A percentile compares a stretch with the other conserved stretches of the same genome.
phyloP scores from a whole-genome alignment of 2,329 filamentous ascomycete species.

The Paracorniculantispora psalliotae region DNA sequence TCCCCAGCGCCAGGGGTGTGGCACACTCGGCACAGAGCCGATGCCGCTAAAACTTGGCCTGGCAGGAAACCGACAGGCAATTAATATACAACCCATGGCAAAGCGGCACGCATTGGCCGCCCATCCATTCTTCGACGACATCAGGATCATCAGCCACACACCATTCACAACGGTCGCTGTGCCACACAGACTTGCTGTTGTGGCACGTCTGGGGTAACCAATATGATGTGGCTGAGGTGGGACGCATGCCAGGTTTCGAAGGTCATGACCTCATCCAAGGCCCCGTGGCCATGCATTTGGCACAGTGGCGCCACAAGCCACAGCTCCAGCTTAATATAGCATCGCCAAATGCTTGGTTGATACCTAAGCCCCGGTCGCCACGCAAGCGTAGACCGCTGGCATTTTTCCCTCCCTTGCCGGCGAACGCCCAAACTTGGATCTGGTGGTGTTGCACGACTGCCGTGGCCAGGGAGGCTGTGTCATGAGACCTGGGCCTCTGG shows the following conservation, averaged over 20 bases:
- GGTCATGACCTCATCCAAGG: constrained; percentile 13
- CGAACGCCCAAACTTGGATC: not conserved
- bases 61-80: not conserved
- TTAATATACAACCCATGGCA: not conserved
- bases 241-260: not conserved
- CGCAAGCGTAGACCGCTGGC: constrained; percentile 1
- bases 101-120: not conserved
- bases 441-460: not conserved
- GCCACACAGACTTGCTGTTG: not conserved
- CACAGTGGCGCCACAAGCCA: constrained; percentile 1
- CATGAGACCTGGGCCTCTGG: constrained; percentile 2
- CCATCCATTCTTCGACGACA: not conserved
- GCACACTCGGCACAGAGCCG: constrained; percentile 6
- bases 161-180: not conserved
- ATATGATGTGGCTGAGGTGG: constrained; percentile 4
- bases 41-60: constrained; percentile 2
- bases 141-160: constrained; percentile 7
- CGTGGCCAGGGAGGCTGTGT: constrained; percentile 5
- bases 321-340: constrained; percentile 10
- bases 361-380: constrained; percentile 10
- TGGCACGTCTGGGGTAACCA: not conserved
- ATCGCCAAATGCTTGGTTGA: not conserved
- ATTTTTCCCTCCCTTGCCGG: not conserved
- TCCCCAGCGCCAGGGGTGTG: not conserved
- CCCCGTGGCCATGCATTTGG: constrained; percentile 11